Percentiles rank a stretch among this genome's conserved stretches.
Conservation (phyloP, 257 asterid genomes). For the Misopates orontium region DNA sequence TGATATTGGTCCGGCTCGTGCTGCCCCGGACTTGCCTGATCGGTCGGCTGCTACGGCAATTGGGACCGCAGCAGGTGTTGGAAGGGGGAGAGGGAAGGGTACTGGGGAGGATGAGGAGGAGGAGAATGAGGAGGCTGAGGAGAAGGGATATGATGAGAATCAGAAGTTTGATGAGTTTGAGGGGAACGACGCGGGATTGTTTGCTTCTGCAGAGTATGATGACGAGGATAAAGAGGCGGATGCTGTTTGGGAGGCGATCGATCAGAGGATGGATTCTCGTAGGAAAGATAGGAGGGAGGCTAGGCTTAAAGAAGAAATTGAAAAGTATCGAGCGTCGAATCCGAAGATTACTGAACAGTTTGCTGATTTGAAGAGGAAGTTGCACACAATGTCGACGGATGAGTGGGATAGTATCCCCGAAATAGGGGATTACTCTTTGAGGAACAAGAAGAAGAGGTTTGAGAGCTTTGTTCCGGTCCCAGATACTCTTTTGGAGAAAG, state of each 20-base stretch:
- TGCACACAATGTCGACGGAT: constrained; percentile 53
- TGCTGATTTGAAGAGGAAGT: constrained; percentile 85
- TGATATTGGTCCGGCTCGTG: constrained; percentile 95
- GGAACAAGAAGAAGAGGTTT: constrained; percentile 87
- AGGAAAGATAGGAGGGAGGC: constrained; percentile 95
- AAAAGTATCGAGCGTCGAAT: constrained; percentile 79
- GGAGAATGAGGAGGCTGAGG: constrained; percentile 70
- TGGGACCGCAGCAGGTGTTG: constrained; percentile 53
- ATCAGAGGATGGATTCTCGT: constrained; percentile 82
- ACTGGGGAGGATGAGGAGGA: constrained; percentile 65
- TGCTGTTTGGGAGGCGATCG: constrained; percentile 81
- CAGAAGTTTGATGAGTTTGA: constrained; percentile 92
- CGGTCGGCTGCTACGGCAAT: constrained; percentile 43
- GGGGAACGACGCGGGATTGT: constrained; percentile 88
- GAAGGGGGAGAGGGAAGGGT: constrained; percentile 73
- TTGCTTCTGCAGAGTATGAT: constrained; percentile 90
- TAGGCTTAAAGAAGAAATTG: constrained; percentile 87
- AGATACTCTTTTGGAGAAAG: constrained; percentile 85
- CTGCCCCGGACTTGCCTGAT: constrained; percentile 86
- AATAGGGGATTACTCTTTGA: constrained; percentile 74
- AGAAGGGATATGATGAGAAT: constrained; percentile 88
- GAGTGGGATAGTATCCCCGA: constrained; percentile 96
- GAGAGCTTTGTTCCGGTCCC: constrained; percentile 94
- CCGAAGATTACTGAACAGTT: constrained; percentile 91
- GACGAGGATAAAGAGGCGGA: constrained; percentile 95